Conservation (phyloP, 352 stramenopile genomes). For the Phytophthora lateralis region DNA sequence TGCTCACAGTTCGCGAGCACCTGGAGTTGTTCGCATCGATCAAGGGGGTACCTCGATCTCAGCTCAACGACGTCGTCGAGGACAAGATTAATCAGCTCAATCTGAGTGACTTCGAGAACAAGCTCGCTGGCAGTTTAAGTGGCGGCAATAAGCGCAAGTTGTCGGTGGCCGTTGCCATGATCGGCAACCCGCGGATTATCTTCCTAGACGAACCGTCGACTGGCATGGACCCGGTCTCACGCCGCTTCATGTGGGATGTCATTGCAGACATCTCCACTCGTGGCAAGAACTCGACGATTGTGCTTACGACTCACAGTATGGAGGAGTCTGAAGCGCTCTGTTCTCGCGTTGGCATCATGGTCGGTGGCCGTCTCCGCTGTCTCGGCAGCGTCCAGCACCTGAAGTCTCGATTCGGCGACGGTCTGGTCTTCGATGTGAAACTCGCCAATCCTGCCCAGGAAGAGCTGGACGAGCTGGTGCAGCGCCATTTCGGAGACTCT, state of each 20-base stretch:
- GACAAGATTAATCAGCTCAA: constrained; percentile 89
- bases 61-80: constrained; percentile 63
- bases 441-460: constrained; percentile 33
- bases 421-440: constrained; percentile 89
- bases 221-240: constrained; percentile 94
- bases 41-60: constrained; percentile 66
- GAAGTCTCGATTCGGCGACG: constrained; percentile 78
- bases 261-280: constrained; percentile 79
- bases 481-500: constrained; percentile 24
- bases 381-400: constrained; percentile 94
- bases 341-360: constrained; percentile 96
- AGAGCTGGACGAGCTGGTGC: constrained; percentile 41
- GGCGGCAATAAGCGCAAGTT: constrained; percentile 96
- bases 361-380: constrained; percentile 74
- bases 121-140: constrained; percentile 77
- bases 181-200: constrained; percentile 92
- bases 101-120: constrained; percentile 77
- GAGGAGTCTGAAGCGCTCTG: constrained; percentile 95
- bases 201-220: constrained; percentile 93
- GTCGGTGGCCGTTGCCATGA: constrained; percentile 94
- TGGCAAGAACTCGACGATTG: constrained; percentile 74
- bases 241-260: constrained; percentile 94
- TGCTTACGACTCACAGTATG: constrained; percentile 97
- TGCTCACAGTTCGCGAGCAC: constrained; percentile 86
- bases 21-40: constrained; percentile 88